These are phyloP conservation scores for Melanogaster broomeanus DNA, from an alignment of 768 basidiomycete genomes.

Conservation along the genomic window DNA sequence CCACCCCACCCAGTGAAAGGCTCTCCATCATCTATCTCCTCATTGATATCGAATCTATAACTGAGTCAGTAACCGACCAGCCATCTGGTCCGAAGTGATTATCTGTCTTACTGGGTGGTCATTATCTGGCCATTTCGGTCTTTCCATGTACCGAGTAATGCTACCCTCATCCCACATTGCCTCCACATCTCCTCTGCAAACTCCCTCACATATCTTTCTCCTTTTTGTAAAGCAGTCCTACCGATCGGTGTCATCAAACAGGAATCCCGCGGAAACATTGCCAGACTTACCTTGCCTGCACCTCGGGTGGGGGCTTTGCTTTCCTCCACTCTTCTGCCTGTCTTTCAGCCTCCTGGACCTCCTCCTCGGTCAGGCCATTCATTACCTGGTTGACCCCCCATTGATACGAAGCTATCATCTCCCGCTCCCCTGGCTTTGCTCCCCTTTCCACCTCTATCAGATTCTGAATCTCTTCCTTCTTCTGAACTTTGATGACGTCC, in stretches of 20 bases:
- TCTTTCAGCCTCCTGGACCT: background rate
- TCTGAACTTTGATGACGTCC: background rate
- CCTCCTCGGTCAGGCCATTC: background rate
- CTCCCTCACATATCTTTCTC: background rate
- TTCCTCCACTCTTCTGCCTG: background rate
- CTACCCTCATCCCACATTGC: constrained; percentile 1
- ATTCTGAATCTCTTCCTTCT: background rate
- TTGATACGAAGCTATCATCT: background rate
- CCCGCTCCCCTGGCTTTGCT: background rate
- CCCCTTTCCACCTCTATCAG: background rate
- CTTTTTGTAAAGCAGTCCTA: background rate
- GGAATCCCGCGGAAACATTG: too few species aligned
- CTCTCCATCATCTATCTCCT: too few species aligned
- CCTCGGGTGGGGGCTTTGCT: background rate
- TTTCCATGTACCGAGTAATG: background rate
- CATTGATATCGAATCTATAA: too few species aligned
- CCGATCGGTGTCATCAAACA: background rate
- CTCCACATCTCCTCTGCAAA: background rate
- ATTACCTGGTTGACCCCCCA: background rate
- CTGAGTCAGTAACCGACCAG: too few species aligned
- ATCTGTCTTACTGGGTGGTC: too few species aligned
- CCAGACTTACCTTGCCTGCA: background rate
- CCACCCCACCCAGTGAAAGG: too few species aligned
- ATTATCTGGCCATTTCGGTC: too few species aligned
- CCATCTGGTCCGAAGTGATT: background rate